These are phyloP conservation scores for Phytophthora pini DNA, from an alignment of 352 stramenopile genomes.

Conservation along the genomic window DNA sequence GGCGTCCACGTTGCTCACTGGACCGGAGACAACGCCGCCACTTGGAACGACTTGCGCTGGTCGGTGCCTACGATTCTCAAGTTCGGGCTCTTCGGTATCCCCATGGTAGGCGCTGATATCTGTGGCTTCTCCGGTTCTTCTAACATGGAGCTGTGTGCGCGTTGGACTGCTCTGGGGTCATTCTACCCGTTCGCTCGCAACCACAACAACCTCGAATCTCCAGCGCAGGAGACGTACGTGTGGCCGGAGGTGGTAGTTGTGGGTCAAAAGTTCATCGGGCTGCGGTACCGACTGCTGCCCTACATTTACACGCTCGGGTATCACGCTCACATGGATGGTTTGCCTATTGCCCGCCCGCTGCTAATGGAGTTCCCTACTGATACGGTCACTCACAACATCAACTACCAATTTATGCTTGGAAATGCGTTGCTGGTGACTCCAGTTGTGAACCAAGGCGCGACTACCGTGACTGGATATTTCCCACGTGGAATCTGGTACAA, in stretches of 20 bases:
- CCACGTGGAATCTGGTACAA: slow-evolving; percentile 61
- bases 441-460: slow-evolving; percentile 60
- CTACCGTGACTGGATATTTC: slow-evolving; percentile 52
- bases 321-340: slow-evolving; percentile 47
- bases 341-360: slow-evolving; percentile 63
- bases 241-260: slow-evolving; percentile 55
- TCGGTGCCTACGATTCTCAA: slow-evolving; percentile 74
- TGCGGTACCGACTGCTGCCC: slow-evolving; percentile 82
- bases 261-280: slow-evolving; percentile 64
- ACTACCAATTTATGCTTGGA: slow-evolving; percentile 72
- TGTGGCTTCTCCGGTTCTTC: slow-evolving; percentile 71
- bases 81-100: slow-evolving; percentile 80
- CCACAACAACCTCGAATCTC: slow-evolving; percentile 71
- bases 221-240: slow-evolving; percentile 72
- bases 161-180: slow-evolving; percentile 73
- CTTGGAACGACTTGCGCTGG: slow-evolving; percentile 80
- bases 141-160: slow-evolving; percentile 72
- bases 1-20: slow-evolving; percentile 73
- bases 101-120: slow-evolving; percentile 85
- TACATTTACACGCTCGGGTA: slow-evolving; percentile 86
- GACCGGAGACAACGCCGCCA: slow-evolving; percentile 82
- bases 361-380: slow-evolving; percentile 74
- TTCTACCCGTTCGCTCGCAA: slow-evolving; percentile 87
- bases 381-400: slow-evolving; percentile 36
- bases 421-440: slow-evolving; percentile 57